Evolutionary conservation across 257 asterid genomes (phyloP), one percentile per base, ranked within the genome.

Genomic region (Oldenlandia corymbosa): DNA sequence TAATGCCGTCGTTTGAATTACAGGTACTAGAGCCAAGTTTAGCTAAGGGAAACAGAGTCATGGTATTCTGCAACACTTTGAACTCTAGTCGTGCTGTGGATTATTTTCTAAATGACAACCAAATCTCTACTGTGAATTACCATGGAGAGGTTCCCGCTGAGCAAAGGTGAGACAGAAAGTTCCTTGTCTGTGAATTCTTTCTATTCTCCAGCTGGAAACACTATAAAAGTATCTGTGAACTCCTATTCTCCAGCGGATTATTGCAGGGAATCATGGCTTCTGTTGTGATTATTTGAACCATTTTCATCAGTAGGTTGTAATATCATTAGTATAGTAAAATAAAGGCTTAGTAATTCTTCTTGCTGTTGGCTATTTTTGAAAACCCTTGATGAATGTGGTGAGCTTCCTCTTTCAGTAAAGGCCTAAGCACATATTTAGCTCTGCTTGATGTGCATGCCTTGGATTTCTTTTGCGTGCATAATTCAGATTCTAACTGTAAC

Each of bases 1-100:
- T 45, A 16, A 46, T 31, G 36, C 11, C 48, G 43, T 71, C 37
- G 55, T 45, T 41, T 26, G 51, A 36, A 65, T 65, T 78, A 52
- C 88, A 92, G 99, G 97, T 93, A 70, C 95, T 93, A 65, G 99
- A 93, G 76, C 99, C 99, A 76, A 93, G 97, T 85, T 83, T 93
- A 75, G 83, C 92, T 13, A 93, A 85, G 84, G 99, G 99, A 71
- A 93, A 93, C 64, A 78, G 96, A 70, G 96, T 90, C 71, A 93
- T 93, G 99, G 95, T 93, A 39, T 93, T 93, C 84, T 93, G 99
- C 68, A 93, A 93, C 75, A 93, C 99, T 42, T 75, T 93, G 78
- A 90, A 84, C 69, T 93, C 99, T 34, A 90, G 99, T 74, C 97
- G 99, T 56, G 99, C 99, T 21, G 97, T 87, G 62, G 99, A 93